phyloP scores from a whole-genome alignment of 768 basidiomycete genomes.

The Candolleomyces aberdarensis region DNA sequence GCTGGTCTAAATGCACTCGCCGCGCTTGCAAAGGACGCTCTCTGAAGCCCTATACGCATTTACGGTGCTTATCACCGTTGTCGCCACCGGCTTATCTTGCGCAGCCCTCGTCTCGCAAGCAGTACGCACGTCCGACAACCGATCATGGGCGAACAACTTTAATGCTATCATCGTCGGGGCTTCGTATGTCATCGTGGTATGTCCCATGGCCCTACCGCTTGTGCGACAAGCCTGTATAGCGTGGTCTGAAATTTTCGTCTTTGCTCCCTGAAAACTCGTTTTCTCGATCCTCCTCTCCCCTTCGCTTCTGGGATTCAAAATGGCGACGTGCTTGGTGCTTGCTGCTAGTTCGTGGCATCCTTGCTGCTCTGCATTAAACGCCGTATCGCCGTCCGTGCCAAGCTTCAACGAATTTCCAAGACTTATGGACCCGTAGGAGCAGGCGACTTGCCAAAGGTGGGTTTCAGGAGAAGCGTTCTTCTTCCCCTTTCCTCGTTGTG shows the following conservation, averaged over 20 bases:
- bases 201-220: conserved; percentile 17
- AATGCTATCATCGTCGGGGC: conserved; percentile 66
- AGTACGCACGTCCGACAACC: conserved; percentile 56
- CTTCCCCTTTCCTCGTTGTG: not conserved
- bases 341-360: conserved; percentile 49
- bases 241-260: not conserved
- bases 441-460: conserved; percentile 60
- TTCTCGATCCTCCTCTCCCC: too few species aligned
- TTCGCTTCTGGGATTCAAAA: too few species aligned
- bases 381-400: conserved; percentile 60
- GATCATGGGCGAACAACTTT: conserved; percentile 59
- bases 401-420: conserved; percentile 67
- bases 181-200: conserved; percentile 68
- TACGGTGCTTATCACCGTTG: conserved; percentile 46
- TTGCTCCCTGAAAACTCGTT: not conserved
- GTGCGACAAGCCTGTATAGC: not conserved
- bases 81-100: conserved; percentile 61
- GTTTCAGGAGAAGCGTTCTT: not conserved
- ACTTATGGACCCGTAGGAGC: conserved; percentile 48
- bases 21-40: conserved; percentile 34
- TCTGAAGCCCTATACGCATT: conserved; percentile 54
- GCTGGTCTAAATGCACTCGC: not conserved
- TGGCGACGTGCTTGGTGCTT: not conserved
- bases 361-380: conserved; percentile 65
- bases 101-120: conserved; percentile 68